Conservation (phyloP, 352 stramenopile genomes). For the Pythium rhizo-oryzae region DNA sequence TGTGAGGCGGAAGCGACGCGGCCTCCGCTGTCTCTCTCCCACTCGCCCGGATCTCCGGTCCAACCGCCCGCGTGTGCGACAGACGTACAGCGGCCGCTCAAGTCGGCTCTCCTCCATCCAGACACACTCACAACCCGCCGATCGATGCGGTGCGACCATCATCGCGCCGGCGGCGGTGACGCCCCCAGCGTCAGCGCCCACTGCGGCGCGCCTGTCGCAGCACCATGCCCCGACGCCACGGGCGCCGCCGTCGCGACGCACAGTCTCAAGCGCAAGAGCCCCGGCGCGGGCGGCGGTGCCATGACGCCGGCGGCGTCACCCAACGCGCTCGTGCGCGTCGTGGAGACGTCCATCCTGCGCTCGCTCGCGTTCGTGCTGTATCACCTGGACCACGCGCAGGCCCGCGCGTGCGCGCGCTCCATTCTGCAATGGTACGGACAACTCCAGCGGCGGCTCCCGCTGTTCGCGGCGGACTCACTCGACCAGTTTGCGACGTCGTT, state of each 20-base stretch:
- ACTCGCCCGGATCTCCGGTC: neutral
- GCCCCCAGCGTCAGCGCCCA: neutral
- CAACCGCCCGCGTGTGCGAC: neutral
- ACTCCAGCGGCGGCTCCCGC: constrained; percentile 59
- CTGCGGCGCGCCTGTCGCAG: neutral
- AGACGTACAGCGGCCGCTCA: neutral
- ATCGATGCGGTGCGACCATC: constrained; percentile 5
- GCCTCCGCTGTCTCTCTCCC: neutral
- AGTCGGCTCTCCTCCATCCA: no score
- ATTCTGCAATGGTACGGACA: constrained; percentile 67
- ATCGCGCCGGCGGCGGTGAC: neutral
- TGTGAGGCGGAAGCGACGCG: neutral
- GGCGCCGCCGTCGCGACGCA: neutral
- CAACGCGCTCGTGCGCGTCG: constrained; percentile 48
- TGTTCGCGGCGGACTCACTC: constrained; percentile 37
- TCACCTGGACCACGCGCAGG: constrained; percentile 55
- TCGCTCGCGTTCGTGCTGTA: constrained; percentile 73
- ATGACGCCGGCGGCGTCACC: constrained; percentile 26
- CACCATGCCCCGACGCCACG: neutral
- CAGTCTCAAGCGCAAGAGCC: constrained; percentile 29
- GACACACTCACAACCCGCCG: no score
- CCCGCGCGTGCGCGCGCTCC: constrained; percentile 57
- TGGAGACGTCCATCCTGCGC: constrained; percentile 66
- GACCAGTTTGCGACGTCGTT: constrained; percentile 59
- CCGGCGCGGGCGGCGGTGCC: no score